phyloP scores from a whole-genome alignment of 768 basidiomycete genomes.

The Porphyrellus cyaneotinctus region DNA sequence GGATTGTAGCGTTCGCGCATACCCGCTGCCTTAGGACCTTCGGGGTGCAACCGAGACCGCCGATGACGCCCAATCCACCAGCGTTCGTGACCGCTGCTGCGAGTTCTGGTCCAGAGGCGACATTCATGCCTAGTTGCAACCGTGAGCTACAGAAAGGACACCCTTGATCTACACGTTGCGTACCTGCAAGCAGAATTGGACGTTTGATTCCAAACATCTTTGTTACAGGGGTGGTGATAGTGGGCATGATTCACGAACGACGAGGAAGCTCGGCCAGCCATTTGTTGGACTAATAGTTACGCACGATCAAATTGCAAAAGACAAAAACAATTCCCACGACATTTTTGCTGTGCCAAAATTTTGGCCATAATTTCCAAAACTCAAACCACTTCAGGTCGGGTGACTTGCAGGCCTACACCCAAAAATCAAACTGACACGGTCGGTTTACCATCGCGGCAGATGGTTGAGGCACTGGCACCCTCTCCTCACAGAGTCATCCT shows the following conservation, averaged over 20 bases:
- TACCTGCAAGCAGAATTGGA: constrained; percentile 81
- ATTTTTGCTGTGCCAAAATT: too few relatives aligned
- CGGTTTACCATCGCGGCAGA: too few relatives aligned
- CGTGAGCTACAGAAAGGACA: constrained; percentile 36
- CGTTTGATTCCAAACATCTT: constrained; percentile 87
- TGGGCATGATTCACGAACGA: constrained; percentile 32
- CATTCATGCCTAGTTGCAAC: constrained; percentile 50
- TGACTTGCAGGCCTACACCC: too few relatives aligned
- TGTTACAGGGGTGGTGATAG: constrained; percentile 83
- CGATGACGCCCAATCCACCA: constrained; percentile 90
- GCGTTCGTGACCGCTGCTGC: constrained; percentile 94
- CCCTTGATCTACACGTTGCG: constrained; percentile 9
- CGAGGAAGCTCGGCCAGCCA: too few relatives aligned
- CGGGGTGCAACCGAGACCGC: constrained; percentile 83
- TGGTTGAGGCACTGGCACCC: too few relatives aligned
- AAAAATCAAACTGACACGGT: too few relatives aligned
- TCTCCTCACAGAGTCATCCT: too few relatives aligned
- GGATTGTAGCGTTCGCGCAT: constrained; percentile 8
- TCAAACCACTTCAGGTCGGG: too few relatives aligned
- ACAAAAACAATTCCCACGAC: too few relatives aligned
- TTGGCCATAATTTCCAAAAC: too few relatives aligned
- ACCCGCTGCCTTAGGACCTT: constrained; percentile 78
- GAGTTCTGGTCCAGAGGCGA: constrained; percentile 75
- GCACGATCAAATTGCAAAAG: too few relatives aligned
- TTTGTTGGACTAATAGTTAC: too few relatives aligned